Percentiles rank a stretch among this genome's conserved stretches.
phyloP scores from a whole-genome alignment of 345 rosid species.

The Citrus trifoliata region DNA sequence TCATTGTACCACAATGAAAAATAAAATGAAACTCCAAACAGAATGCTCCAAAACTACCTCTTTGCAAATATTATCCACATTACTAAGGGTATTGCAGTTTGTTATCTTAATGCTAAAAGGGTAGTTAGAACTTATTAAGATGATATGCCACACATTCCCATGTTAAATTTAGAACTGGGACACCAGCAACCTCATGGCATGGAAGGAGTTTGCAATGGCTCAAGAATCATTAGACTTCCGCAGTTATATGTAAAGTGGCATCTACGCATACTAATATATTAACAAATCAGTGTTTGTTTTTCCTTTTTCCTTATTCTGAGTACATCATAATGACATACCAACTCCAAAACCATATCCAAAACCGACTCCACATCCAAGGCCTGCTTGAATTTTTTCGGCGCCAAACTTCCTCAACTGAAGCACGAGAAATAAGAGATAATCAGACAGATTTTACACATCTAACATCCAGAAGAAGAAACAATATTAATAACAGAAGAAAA shows the following conservation, averaged over 20 bases:
- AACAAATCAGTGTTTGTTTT: background rate
- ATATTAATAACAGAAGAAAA: background rate
- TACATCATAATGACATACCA: constrained; percentile 39
- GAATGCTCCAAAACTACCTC: background rate
- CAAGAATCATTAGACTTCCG: constrained; percentile 5
- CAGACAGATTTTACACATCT: background rate
- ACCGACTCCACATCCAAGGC: constrained; percentile 78
- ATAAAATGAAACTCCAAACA: background rate
- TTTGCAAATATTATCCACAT: background rate
- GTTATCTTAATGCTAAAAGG: background rate
- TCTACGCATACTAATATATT: background rate
- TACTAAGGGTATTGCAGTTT: background rate
- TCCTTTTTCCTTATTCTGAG: background rate
- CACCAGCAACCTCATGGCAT: background rate
- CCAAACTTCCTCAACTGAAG: constrained; percentile 58
- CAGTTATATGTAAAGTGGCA: background rate
- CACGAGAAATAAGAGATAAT: constrained; percentile 4
- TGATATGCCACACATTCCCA: background rate
- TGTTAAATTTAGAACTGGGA: background rate
- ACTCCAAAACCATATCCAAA: constrained; percentile 78
- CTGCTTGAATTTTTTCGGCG: constrained; percentile 57
- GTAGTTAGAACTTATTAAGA: background rate
- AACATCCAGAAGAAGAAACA: background rate
- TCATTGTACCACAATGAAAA: background rate
- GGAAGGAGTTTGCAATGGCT: constrained; percentile 1